Percentiles rank a stretch among this genome's conserved stretches.
Conservation (phyloP, 768 basidiomycete species). For the Neoboletus magnificus region DNA sequence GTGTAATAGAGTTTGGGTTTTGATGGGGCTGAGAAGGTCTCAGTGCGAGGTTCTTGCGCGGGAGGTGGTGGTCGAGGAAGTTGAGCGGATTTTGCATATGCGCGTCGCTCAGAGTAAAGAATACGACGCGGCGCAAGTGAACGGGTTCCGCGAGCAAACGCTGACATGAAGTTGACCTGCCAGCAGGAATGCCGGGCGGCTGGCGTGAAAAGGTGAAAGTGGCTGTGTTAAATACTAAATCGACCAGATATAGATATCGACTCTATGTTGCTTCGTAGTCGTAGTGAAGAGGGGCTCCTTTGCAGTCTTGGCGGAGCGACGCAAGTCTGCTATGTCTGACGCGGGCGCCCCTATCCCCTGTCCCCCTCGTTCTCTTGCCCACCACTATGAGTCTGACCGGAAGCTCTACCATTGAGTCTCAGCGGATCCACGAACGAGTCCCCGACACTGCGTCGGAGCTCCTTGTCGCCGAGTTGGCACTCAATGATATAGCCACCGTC, state of each 20-base stretch:
- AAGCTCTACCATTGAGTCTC: constrained; percentile 13
- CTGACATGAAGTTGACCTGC: constrained; percentile 13
- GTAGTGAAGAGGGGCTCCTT: no score
- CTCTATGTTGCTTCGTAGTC: no score
- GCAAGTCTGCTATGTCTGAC: no score
- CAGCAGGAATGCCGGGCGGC: not conserved
- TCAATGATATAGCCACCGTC: constrained; percentile 41
- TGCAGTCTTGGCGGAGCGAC: no score
- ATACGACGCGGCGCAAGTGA: constrained; percentile 7
- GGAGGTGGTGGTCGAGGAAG: constrained; percentile 29
- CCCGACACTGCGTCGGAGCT: constrained; percentile 37
- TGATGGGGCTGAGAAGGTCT: constrained; percentile 44
- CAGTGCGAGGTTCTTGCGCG: constrained; percentile 27
- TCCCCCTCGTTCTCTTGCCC: not conserved
- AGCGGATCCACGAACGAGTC: not conserved
- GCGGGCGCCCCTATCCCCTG: not conserved
- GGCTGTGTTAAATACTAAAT: constrained; percentile 5
- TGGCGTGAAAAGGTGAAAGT: not conserved
- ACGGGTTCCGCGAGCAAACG: constrained; percentile 11
- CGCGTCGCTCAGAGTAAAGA: constrained; percentile 5
- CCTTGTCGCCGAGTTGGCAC: constrained; percentile 39
- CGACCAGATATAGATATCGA: not conserved
- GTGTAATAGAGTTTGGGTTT: constrained; percentile 44
- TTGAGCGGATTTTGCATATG: constrained; percentile 21
- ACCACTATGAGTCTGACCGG: constrained; percentile 5